A percentile compares a stretch with the other conserved stretches of the same genome.
Evolutionary conservation across 2,329 filamentous ascomycete genomes (phyloP).

Genomic region (Colletotrichum sp.): DNA sequence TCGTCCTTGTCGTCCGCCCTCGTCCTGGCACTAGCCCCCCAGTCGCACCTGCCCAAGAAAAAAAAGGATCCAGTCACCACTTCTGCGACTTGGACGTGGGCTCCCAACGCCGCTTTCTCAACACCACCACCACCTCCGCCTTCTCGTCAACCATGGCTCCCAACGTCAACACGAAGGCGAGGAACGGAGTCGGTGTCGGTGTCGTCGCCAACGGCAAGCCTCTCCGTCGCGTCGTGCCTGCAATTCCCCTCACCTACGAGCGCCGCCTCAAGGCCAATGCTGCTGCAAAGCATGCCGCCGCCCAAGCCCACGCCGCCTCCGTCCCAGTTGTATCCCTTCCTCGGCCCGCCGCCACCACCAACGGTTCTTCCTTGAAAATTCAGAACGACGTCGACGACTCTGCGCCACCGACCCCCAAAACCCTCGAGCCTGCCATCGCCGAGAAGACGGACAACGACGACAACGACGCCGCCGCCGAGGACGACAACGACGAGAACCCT

Average conservation of each 20-base stretch:
- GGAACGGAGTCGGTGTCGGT: conserved; percentile 17
- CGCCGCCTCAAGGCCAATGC: conserved; percentile 31
- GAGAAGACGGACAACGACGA: not conserved
- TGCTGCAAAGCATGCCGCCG: conserved; percentile 36
- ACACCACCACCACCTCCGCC: conserved; percentile 2
- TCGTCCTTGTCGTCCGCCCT: not conserved
- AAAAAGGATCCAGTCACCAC: not conserved
- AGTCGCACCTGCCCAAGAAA: not conserved
- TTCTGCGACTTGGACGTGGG: not conserved
- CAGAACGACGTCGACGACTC: conserved; percentile 17
- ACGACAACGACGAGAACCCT: not conserved
- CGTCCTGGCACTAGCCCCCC: not conserved
- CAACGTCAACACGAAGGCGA: conserved; percentile 19
- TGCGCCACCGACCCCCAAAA: conserved; percentile 16
- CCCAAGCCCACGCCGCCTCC: conserved; percentile 28
- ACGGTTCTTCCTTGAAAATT: conserved; percentile 22
- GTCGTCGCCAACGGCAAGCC: conserved; percentile 1
- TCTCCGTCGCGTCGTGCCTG: conserved; percentile 39
- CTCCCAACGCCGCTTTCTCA: conserved; percentile 2
- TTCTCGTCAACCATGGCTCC: conserved; percentile 15
- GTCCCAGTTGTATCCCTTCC: not conserved
- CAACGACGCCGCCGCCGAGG: not conserved
- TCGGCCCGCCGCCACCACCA: conserved; percentile 20
- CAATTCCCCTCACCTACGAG: conserved; percentile 39
- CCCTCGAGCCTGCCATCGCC: not conserved